Percentiles rank a stretch among this genome's conserved stretches.
phyloP scores from a whole-genome alignment of 345 rosid species.

The Psidium friedrichsthalianum region DNA sequence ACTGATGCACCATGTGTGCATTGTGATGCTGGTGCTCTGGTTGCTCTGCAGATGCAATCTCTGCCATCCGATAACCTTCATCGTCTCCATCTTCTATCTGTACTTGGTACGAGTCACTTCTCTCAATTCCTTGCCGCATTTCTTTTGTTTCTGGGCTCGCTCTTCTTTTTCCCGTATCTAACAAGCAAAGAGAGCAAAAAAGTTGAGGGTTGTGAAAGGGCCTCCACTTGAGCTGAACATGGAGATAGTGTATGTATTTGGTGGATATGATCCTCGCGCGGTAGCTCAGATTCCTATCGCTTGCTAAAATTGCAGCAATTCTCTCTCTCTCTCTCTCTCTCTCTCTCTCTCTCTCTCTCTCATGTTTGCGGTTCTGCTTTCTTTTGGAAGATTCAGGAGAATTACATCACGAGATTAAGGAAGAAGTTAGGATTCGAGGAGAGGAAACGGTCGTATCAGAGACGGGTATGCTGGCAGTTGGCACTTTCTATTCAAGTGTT shows the following conservation, averaged over 20 bases:
- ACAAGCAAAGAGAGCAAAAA: background rate
- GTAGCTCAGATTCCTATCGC: background rate
- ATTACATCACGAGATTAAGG: slow-evolving; percentile 12
- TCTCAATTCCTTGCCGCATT: background rate
- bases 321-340: no score
- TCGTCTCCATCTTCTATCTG: slow-evolving; percentile 57
- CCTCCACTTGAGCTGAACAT: background rate
- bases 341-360: background rate
- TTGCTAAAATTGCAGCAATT: background rate
- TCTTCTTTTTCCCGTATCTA: background rate
- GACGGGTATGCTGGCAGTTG: slow-evolving; percentile 10
- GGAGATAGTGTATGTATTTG: background rate
- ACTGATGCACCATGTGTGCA: slow-evolving; percentile 61
- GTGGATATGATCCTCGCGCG: background rate
- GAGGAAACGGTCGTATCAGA: slow-evolving; percentile 26
- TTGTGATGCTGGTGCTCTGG: slow-evolving; percentile 60
- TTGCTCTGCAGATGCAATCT: slow-evolving; percentile 41
- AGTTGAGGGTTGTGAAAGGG: background rate
- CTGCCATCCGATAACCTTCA: slow-evolving; percentile 39
- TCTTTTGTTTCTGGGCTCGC: background rate
- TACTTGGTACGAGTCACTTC: slow-evolving; percentile 36
- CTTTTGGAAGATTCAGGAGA: slow-evolving; percentile 53
- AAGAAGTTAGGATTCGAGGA: slow-evolving; percentile 32
- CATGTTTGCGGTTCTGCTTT: background rate
- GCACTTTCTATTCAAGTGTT: background rate